Evolutionary conservation across 805 yeast species (phyloP).

Genomic region (Lachancea lanzarotensis): DNA sequence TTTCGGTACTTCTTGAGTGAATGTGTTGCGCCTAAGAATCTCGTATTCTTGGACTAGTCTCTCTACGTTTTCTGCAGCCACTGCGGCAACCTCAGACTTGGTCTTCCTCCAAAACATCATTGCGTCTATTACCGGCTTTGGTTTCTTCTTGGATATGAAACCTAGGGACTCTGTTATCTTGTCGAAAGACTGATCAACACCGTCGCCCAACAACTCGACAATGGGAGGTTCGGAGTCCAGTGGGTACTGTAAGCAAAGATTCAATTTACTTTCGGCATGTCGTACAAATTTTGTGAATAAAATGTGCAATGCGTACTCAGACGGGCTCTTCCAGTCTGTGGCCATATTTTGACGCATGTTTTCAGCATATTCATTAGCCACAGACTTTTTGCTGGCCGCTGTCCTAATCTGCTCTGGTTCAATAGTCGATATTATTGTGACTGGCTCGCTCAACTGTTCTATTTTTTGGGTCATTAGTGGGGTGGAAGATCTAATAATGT

Average conservation of each 20-base stretch:
- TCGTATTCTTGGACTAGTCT: slow-evolving; percentile 35
- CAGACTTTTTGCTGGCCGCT: slow-evolving; percentile 11
- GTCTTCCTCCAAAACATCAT: slow-evolving; percentile 98
- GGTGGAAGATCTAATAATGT: slow-evolving; percentile 2
- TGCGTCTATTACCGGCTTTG: slow-evolving; percentile 93
- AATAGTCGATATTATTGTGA: neutral
- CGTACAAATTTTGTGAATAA: slow-evolving; percentile 93
- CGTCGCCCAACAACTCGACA: slow-evolving; percentile 71
- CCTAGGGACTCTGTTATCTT: slow-evolving; percentile 81
- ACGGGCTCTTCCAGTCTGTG: slow-evolving; percentile 61
- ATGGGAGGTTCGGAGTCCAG: slow-evolving; percentile 68
- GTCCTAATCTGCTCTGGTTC: slow-evolving; percentile 4
- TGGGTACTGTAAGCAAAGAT: slow-evolving; percentile 59
- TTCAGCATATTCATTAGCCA: slow-evolving; percentile 23
- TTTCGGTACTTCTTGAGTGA: slow-evolving; percentile 3
- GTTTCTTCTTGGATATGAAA: slow-evolving; percentile 80
- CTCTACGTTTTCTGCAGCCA: slow-evolving; percentile 50
- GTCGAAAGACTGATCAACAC: slow-evolving; percentile 81
- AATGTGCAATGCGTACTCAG: slow-evolving; percentile 90
- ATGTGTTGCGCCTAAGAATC: neutral
- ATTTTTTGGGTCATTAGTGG: neutral
- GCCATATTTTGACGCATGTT: slow-evolving; percentile 35
- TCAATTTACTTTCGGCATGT: slow-evolving; percentile 82
- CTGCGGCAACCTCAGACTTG: slow-evolving; percentile 76
- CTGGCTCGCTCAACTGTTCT: neutral